These are phyloP conservation scores for Schizochytrium sp. DNA, from an alignment of 108 stramenopile species.

Conservation along the genomic window DNA sequence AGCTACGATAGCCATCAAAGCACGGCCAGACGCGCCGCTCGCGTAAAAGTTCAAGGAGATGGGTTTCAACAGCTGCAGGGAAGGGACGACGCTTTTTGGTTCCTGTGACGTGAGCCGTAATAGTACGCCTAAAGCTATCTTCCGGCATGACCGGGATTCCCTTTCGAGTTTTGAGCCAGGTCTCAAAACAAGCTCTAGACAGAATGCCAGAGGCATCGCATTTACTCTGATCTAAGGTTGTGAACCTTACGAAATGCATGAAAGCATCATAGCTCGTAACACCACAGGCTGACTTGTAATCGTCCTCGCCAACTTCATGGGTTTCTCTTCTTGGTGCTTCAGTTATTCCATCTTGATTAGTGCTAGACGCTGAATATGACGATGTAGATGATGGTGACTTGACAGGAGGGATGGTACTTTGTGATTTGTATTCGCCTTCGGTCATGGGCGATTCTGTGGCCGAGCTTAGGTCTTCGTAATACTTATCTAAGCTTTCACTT, in stretches of 20 bases:
- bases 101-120: constrained; percentile 36
- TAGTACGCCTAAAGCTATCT: neutral
- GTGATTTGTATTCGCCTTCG: too few species aligned
- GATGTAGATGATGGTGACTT: too few species aligned
- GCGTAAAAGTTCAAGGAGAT: neutral
- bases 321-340: too few species aligned
- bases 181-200: constrained; percentile 34
- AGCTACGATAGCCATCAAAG: constrained; percentile 49
- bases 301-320: too few species aligned
- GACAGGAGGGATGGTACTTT: too few species aligned
- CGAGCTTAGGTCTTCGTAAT: too few species aligned
- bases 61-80: neutral
- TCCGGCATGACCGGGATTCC: neutral
- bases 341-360: too few species aligned
- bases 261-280: constrained; percentile 7
- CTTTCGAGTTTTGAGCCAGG: constrained; percentile 41
- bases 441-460: too few species aligned
- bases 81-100: constrained; percentile 35
- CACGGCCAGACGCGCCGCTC: constrained; percentile 15
- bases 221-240: neutral
- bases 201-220: constrained; percentile 38
- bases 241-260: neutral
- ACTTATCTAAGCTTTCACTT: too few species aligned
- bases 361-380: too few species aligned
- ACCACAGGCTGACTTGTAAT: neutral